These are phyloP conservation scores for Coemansia sp. DNA, from an alignment of 192 early-diverging fungal genomes.

Conservation along the genomic window DNA sequence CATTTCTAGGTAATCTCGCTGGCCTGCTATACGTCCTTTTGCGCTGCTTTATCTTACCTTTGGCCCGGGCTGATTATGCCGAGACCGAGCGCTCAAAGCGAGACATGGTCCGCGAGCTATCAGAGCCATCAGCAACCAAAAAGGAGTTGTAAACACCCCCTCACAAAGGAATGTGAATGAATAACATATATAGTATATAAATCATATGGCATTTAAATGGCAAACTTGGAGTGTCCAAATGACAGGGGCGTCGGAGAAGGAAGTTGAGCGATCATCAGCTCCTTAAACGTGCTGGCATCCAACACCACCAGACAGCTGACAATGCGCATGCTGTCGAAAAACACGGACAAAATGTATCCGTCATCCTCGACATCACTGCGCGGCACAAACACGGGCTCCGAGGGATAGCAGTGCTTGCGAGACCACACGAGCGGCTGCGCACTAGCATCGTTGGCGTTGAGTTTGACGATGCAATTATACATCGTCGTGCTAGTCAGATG, in stretches of 20 bases:
- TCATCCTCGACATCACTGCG: constrained; percentile 66
- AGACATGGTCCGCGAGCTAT: constrained; percentile 14
- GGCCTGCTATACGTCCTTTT: constrained; percentile 41
- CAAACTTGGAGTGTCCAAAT: constrained; percentile 66
- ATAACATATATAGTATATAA: neutral
- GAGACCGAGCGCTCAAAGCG: constrained; percentile 24
- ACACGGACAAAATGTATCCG: constrained; percentile 74
- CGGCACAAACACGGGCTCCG: constrained; percentile 81
- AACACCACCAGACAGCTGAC: constrained; percentile 73
- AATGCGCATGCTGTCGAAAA: constrained; percentile 68
- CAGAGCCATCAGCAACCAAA: neutral
- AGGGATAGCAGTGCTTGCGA: constrained; percentile 73
- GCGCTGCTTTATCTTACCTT: constrained; percentile 40
- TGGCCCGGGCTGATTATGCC: constrained; percentile 32
- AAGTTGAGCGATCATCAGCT: constrained; percentile 68
- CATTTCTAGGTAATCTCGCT: constrained; percentile 44
- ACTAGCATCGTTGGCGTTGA: constrained; percentile 53
- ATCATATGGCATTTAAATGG: constrained; percentile 19
- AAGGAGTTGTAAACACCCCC: constrained; percentile 10
- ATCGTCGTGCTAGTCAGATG: constrained; percentile 43
- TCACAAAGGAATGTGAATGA: neutral
- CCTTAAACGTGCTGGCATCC: constrained; percentile 69
- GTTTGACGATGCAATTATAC: constrained; percentile 62
- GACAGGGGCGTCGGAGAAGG: constrained; percentile 69
- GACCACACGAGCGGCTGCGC: constrained; percentile 40